Evolutionary conservation across 2,329 filamentous ascomycete genomes (phyloP).

Genomic region (Cladobotryum mycophilum): DNA sequence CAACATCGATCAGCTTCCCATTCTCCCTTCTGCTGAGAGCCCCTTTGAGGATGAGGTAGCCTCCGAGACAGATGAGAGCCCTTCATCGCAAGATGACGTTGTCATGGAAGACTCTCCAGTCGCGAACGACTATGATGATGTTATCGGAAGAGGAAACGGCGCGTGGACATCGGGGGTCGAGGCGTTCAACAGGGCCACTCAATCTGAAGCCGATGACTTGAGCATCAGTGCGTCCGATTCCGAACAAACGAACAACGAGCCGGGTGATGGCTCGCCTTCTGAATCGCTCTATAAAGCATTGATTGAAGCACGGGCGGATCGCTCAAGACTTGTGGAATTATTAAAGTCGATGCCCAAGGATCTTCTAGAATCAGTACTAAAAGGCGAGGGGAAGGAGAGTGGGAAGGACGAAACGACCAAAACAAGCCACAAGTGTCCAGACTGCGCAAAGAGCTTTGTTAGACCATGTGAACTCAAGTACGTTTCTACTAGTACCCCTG

Average conservation of each 20-base stretch:
- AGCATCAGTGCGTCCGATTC: not conserved
- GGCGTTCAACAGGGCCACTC: not conserved
- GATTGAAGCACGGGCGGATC: conserved; percentile 4
- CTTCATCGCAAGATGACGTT: not conserved
- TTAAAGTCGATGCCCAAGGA: conserved; percentile 26
- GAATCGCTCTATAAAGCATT: not conserved
- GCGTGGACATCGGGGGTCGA: not conserved
- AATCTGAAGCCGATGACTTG: not conserved
- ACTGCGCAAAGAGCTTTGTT: conserved; percentile 41
- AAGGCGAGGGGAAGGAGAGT: conserved; percentile 10
- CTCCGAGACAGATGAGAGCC: not conserved
- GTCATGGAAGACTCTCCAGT: not conserved
- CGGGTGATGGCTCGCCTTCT: not conserved
- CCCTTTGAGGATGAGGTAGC: not conserved
- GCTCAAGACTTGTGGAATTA: conserved; percentile 13
- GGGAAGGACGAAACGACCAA: conserved; percentile 13
- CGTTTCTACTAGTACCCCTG: conserved; percentile 13
- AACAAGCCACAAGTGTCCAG: conserved; percentile 24
- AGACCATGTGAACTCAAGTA: conserved; percentile 55
- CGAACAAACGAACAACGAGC: not conserved
- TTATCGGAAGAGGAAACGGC: not conserved
- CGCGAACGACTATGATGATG: not conserved
- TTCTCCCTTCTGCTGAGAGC: not conserved
- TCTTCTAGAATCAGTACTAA: conserved; percentile 27
- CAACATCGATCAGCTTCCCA: too few species aligned